Evolutionary conservation across 202 grass and related monocot genomes (phyloP).

Genomic region (Carex arenaria): DNA sequence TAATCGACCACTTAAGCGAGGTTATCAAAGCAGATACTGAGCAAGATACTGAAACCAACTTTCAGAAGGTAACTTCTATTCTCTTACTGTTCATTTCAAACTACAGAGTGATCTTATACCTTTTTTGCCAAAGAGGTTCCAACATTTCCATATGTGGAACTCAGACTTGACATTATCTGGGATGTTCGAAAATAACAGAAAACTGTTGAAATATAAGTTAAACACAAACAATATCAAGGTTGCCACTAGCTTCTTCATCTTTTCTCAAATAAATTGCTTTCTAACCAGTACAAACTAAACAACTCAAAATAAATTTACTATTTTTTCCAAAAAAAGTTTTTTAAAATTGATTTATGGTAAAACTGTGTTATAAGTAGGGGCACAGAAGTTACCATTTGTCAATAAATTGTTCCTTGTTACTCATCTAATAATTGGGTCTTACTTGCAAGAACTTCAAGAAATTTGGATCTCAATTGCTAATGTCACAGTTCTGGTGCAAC

Average conservation of each 20-base stretch:
- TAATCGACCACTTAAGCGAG: conserved; percentile 88
- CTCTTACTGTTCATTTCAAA: neutral
- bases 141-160: neutral
- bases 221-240: neutral
- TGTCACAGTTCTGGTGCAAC: neutral
- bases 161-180: neutral
- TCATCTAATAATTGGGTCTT: neutral
- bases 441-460: neutral
- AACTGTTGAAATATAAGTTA: neutral
- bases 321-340: neutral
- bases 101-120: neutral
- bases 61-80: conserved; percentile 70
- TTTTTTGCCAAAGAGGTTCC: neutral
- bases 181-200: neutral
- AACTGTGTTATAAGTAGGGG: neutral
- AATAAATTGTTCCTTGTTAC: neutral
- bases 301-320: neutral
- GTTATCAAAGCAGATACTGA: conserved; percentile 59
- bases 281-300: neutral
- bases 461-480: neutral
- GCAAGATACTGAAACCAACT: conserved; percentile 88
- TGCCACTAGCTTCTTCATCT: neutral
- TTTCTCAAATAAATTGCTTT: neutral
- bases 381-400: neutral
- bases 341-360: neutral